phyloP scores from a whole-genome alignment of 768 basidiomycete species.

The Naganishia vishniacii region DNA sequence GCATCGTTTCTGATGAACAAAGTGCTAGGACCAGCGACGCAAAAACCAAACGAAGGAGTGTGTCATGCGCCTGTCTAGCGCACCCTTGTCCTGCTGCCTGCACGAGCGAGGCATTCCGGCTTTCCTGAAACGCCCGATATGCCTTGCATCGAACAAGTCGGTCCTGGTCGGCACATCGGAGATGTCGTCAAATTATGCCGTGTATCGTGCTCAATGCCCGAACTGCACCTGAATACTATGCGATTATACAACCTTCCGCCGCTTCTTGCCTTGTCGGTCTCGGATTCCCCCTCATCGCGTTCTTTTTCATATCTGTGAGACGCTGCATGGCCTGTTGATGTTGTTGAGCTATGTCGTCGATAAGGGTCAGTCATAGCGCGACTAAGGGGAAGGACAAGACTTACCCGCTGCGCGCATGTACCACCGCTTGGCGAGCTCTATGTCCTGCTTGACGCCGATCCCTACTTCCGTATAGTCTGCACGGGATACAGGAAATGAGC shows the following conservation, averaged over 20 bases:
- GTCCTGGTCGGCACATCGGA: too few relatives aligned
- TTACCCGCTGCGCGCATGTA: constrained; percentile 97
- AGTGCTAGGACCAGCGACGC: too few relatives aligned
- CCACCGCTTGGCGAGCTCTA: constrained; percentile 95
- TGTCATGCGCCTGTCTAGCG: too few relatives aligned
- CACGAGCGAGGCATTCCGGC: too few relatives aligned
- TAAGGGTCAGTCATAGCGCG: not conserved
- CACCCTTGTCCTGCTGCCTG: too few relatives aligned
- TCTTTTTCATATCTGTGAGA: constrained; percentile 53
- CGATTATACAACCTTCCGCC: constrained; percentile 85
- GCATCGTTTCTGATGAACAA: too few relatives aligned
- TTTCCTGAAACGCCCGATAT: too few relatives aligned
- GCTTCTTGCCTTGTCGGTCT: constrained; percentile 91
- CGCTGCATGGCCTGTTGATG: constrained; percentile 20
- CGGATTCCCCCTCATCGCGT: constrained; percentile 59
- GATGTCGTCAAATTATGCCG: too few relatives aligned
- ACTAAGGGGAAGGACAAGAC: constrained; percentile 33
- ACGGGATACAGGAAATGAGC: not conserved
- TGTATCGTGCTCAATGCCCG: too few relatives aligned
- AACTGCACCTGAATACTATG: constrained; percentile 36
- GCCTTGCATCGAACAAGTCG: too few relatives aligned
- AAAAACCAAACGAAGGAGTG: too few relatives aligned
- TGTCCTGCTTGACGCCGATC: constrained; percentile 91
- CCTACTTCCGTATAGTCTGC: constrained; percentile 91
- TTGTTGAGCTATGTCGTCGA: constrained; percentile 9